Percentiles rank a stretch among this genome's conserved stretches.
Conservation (phyloP, 2,329 filamentous ascomycete genomes). For the Aspergillus uvarum region DNA sequence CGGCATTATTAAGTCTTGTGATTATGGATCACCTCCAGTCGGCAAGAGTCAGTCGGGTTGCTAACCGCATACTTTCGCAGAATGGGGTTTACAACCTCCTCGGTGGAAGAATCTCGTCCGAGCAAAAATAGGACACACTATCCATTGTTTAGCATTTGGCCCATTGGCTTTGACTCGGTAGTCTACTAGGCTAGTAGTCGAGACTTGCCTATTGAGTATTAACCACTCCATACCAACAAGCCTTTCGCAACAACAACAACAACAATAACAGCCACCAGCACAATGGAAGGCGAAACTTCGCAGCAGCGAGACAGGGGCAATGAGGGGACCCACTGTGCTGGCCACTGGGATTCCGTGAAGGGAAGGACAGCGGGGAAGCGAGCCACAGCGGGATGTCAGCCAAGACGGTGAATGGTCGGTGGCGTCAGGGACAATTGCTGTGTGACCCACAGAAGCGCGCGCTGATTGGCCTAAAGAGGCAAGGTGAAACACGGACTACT, state of each 20-base stretch:
- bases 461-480: constrained; percentile 7
- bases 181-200: not conserved
- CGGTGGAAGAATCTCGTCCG: not conserved
- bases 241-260: not conserved
- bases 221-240: not conserved
- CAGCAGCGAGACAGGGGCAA: constrained; percentile 18
- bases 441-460: not conserved
- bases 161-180: not conserved
- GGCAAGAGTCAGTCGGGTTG: not conserved
- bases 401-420: constrained; percentile 10
- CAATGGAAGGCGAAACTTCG: not conserved
- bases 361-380: constrained; percentile 10
- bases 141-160: not conserved
- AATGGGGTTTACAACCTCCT: too few species aligned
- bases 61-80: not conserved
- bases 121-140: not conserved
- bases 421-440: constrained; percentile 20
- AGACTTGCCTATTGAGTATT: not conserved
- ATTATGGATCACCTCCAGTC: not conserved
- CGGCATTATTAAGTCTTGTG: not conserved
- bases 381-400: constrained; percentile 17
- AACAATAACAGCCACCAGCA: too few species aligned
- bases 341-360: constrained; percentile 7
- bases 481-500: constrained; percentile 22
- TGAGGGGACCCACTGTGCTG: constrained; percentile 3